Percentiles rank a stretch among this genome's conserved stretches.
phyloP scores from a whole-genome alignment of 1,139 yeast genomes.

The Yamadazyma mexicana region DNA sequence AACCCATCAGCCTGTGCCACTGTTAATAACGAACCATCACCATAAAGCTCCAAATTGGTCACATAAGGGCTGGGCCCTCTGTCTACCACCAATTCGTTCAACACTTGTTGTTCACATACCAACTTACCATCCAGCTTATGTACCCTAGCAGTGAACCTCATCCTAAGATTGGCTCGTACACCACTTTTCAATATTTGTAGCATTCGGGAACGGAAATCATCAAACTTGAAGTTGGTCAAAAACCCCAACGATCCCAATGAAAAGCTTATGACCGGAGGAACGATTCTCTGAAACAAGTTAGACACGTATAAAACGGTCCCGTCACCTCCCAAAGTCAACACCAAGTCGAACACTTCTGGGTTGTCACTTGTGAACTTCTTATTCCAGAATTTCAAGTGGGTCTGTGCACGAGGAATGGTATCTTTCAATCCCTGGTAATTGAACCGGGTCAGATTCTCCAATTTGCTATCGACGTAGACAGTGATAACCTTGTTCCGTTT shows the following conservation, averaged over 20 bases:
- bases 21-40: slow-evolving; percentile 76
- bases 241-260: slow-evolving; percentile 82
- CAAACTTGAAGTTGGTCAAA: slow-evolving; percentile 74
- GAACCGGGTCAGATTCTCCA: slow-evolving; percentile 62
- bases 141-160: slow-evolving; percentile 76
- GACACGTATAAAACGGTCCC: slow-evolving; percentile 86
- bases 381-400: slow-evolving; percentile 66
- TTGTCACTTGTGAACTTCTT: slow-evolving; percentile 53
- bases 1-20: slow-evolving; percentile 91
- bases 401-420: slow-evolving; percentile 41
- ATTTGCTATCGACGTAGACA: slow-evolving; percentile 70
- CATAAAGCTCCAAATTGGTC: slow-evolving; percentile 78
- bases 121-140: slow-evolving; percentile 57
- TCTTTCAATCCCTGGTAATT: slow-evolving; percentile 44
- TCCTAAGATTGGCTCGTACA: slow-evolving; percentile 73
- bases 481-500: slow-evolving; percentile 45
- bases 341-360: slow-evolving; percentile 70
- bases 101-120: slow-evolving; percentile 73
- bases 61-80: slow-evolving; percentile 89
- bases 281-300: slow-evolving; percentile 73
- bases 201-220: slow-evolving; percentile 60
- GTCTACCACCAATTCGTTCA: slow-evolving; percentile 82
- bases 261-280: slow-evolving; percentile 86
- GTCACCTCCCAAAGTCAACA: slow-evolving; percentile 84
- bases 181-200: slow-evolving; percentile 62